A percentile compares a stretch with the other conserved stretches of the same genome.
These are phyloP conservation scores for Austropuccinia psidii DNA, from an alignment of 1,284 basidiomycete species.

Conservation along the genomic window DNA sequence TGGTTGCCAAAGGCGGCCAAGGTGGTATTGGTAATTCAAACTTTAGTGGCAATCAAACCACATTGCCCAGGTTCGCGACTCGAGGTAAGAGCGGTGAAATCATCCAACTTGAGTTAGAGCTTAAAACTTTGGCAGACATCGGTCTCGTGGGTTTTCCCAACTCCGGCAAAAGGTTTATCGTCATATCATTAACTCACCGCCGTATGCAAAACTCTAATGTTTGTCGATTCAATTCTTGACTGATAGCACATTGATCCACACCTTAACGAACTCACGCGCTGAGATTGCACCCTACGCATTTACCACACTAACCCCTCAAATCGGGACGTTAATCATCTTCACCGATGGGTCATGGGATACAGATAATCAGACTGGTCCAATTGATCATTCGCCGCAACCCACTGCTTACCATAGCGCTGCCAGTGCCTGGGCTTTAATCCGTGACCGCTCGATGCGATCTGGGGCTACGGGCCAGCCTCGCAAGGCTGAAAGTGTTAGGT, in stretches of 20 bases:
- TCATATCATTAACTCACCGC: not conserved
- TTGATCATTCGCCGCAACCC: conserved; percentile 37
- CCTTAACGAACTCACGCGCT: conserved; percentile 76
- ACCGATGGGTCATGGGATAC: conserved; percentile 63
- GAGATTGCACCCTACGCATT: conserved; percentile 88
- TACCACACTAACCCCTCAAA: conserved; percentile 87
- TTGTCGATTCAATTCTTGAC: not conserved
- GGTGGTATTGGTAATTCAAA: conserved; percentile 78
- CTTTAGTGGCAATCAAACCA: conserved; percentile 48
- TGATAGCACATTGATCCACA: conserved; percentile 66
- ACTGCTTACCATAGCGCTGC: conserved; percentile 46
- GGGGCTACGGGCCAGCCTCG: conserved; percentile 4
- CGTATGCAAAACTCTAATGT: not conserved
- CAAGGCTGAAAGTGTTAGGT: conserved; percentile 62
- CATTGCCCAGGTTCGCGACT: conserved; percentile 50
- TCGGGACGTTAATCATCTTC: conserved; percentile 76
- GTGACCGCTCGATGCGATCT: not conserved
- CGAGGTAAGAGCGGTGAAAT: conserved; percentile 69
- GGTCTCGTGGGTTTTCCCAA: conserved; percentile 95
- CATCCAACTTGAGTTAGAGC: conserved; percentile 76
- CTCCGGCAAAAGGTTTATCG: conserved; percentile 55
- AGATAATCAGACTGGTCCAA: conserved; percentile 38
- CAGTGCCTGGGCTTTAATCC: conserved; percentile 51
- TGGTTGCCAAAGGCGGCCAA: conserved; percentile 68
- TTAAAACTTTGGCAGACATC: conserved; percentile 88